Evolutionary conservation across 2,329 filamentous ascomycete genomes (phyloP), one percentile per base, ranked within the genome.

Genomic region (Aspergillus luchuensis): DNA sequence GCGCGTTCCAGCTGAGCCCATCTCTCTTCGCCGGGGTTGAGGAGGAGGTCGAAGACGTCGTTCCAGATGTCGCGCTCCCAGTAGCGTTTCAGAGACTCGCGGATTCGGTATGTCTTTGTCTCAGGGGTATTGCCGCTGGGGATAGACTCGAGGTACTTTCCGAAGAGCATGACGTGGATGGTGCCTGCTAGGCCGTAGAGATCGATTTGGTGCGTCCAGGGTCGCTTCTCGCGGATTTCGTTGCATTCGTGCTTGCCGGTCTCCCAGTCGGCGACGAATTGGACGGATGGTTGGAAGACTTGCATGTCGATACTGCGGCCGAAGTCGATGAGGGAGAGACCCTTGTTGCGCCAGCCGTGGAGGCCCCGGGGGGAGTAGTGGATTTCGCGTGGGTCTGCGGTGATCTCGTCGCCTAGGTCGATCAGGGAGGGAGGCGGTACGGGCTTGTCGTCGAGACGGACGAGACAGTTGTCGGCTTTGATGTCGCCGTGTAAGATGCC

Each of bases 161-260:
- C 94, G 73, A 97, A 99, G 3, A 99, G 85, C 68, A 99, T 85
- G 47, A 87, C 89, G 77, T 99, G 92, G 4, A 98, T 82, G 23
- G 91, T 91, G 4, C 92, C 92, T 0, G 95, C 95, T 0, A 97
- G 84, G 11, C 95, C 95, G 75, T 96, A 91, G 70, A 98, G 96
- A 79, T 99, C 95, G 67, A 97, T 91, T 75, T 99, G 95, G 81
- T 92, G 97, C 1, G 94, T 98, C 95, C 95, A 99, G 0, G 93
- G 92, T 1, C 94, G 85, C 59, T 92, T 86, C 78, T 99, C 94
- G 50, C 93, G 89, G 86, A 98, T 97, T 81, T 99, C 95, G 17
- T 91, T 89, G 76, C 95, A 99, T 77, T 99, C 95, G 56, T 92
- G 89, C 23, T 90, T 85, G 15, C 86, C 87, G 0, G 91, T 92